Base-by-base conservation (phyloP, 805 yeast species). In the Zygosaccharomyces lentus region DNA sequence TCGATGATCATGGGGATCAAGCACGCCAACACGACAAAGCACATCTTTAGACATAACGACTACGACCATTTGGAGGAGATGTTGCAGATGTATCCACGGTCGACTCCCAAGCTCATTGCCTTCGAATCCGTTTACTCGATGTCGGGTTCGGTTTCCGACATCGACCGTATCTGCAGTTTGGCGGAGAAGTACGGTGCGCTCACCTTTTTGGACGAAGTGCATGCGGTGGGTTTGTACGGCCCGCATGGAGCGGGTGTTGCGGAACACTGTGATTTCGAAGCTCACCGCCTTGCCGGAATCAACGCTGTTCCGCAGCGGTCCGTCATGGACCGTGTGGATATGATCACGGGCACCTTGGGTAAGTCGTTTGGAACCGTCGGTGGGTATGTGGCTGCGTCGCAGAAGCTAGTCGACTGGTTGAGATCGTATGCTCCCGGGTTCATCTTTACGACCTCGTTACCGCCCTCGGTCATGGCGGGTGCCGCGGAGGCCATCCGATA, bases 241-340 rank as follows among this genome's bases (percentile, higher is more conserved):
- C 98, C 99, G 49, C 96, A 87, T 60, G 99, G 99, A 64, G 99
- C 96, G 27, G 99, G 99, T 71, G 98, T 93, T 45, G 96, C 98
- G 39, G 99, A 93, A 69, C 99, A 93, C 66, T 74, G 85, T 59
- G 87, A 93, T 69, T 93, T 89, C 58, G 87, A 87, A 38, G 81
- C 82, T 45, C 95, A 91, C 64, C 78, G 87, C 61, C 64, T 72
- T 48, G 67, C 81, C 12, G 93, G 93, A 54, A 71, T 80, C 55
- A 75, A 75, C 10, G 71, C 78, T 13, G 77, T 80, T 53, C 67
- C 69, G 39, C 50, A 45, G 5, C 53, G 57, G 34, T 67, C 72
- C 8, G 84, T 85, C 29, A 78, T 84, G 87, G 90, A 84, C 66
- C 81, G 97, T 65, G 79, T 93, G 47, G 99, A 93, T 64, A 87